These are phyloP conservation scores for Naganishia albida DNA, from an alignment of 1,284 basidiomycete species.

Conservation along the genomic window DNA sequence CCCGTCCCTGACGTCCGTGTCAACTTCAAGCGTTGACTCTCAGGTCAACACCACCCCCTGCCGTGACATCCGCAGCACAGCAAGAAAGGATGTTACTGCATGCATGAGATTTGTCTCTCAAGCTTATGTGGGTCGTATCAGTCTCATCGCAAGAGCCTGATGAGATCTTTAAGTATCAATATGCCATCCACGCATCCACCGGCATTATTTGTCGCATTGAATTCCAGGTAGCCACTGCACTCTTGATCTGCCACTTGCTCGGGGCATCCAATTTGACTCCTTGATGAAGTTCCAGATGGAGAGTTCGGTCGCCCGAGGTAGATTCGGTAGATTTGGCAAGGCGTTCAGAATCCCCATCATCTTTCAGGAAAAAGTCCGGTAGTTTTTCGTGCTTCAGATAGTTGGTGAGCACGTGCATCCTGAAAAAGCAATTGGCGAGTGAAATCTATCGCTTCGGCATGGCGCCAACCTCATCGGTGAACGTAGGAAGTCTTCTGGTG, in stretches of 20 bases:
- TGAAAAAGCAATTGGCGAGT: not conserved
- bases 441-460: not conserved
- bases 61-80: too few relatives aligned
- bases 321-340: not conserved
- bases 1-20: too few relatives aligned
- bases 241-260: slow-evolving; percentile 28
- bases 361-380: slow-evolving; percentile 1
- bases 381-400: slow-evolving; percentile 29
- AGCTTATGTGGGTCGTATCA: too few relatives aligned
- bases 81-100: too few relatives aligned
- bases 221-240: slow-evolving; percentile 30
- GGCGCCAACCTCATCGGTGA: slow-evolving; percentile 39
- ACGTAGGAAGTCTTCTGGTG: slow-evolving; percentile 39
- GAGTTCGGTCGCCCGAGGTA: not conserved
- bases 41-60: too few relatives aligned
- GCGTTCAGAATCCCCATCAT: not conserved
- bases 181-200: slow-evolving; percentile 29
- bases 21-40: too few relatives aligned
- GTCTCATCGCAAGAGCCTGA: too few relatives aligned
- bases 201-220: slow-evolving; percentile 34
- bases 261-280: slow-evolving; percentile 8
- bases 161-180: too few relatives aligned
- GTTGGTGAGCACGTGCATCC: slow-evolving; percentile 19
- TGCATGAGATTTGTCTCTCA: too few relatives aligned
- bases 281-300: not conserved